Percentiles rank a stretch among this genome's conserved stretches.
Conservation (phyloP, 75 land plant species). For the Gnetum montanum region DNA sequence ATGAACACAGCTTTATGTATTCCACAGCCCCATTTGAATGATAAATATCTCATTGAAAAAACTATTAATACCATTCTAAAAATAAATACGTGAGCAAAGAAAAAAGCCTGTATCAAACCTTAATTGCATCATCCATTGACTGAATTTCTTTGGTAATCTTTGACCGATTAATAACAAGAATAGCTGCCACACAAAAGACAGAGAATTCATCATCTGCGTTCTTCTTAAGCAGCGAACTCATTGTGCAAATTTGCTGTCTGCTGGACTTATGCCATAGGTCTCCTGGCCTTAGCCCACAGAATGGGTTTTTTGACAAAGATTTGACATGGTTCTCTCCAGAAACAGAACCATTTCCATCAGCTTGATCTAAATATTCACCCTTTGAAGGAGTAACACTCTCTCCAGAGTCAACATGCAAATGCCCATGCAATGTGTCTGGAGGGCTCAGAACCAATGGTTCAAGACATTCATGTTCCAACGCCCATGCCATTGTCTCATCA, state of each 20-base stretch:
- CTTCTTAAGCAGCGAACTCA: constrained; percentile 18
- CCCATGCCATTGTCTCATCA: constrained; percentile 43
- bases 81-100: background rate
- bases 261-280: constrained; percentile 47
- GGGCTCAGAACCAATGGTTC: constrained; percentile 46
- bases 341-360: constrained; percentile 6
- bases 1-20: too few species aligned
- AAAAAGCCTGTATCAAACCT: constrained; percentile 62
- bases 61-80: too few species aligned
- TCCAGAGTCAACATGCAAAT: constrained; percentile 6
- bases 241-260: constrained; percentile 14
- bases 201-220: constrained; percentile 71
- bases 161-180: constrained; percentile 57
- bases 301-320: constrained; percentile 29
- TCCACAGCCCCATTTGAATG: too few species aligned
- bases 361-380: constrained; percentile 12
- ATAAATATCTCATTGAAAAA: too few species aligned
- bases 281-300: constrained; percentile 75
- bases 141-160: constrained; percentile 54
- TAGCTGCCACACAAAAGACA: constrained; percentile 85
- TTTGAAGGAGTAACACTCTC: constrained; percentile 14
- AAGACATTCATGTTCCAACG: constrained; percentile 47
- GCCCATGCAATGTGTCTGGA: constrained; percentile 19
- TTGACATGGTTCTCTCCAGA: constrained; percentile 14
- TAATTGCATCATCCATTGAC: constrained; percentile 85